A percentile compares a stretch with the other conserved stretches of the same genome.
These are phyloP conservation scores for Parastagonospora avenae DNA, from an alignment of 2,329 filamentous ascomycete genomes.

Conservation along the genomic window DNA sequence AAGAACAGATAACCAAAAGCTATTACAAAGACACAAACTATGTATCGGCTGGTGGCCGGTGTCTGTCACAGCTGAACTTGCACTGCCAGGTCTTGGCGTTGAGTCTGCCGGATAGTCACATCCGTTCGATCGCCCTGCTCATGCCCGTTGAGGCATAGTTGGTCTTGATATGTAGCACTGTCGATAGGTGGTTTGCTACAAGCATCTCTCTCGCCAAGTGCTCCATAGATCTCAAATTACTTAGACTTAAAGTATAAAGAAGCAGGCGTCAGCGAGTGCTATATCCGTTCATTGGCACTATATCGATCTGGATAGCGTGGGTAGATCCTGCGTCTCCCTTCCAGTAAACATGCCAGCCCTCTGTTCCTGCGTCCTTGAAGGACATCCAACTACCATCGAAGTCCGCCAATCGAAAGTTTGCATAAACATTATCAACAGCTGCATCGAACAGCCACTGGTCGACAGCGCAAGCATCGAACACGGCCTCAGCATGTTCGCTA, in stretches of 20 bases:
- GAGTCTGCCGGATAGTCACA: neutral
- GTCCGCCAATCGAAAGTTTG: conserved; percentile 13
- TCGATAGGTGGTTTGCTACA: too few relatives aligned
- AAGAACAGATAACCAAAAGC: neutral
- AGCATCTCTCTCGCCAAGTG: too few relatives aligned
- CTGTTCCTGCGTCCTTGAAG: conserved; percentile 19
- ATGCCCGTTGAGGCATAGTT: too few relatives aligned
- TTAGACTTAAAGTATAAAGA: too few relatives aligned
- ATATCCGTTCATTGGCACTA: conserved; percentile 1
- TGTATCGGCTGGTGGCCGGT: too few relatives aligned
- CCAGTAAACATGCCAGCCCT: conserved; percentile 31
- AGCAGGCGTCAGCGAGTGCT: too few relatives aligned
- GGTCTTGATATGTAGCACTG: too few relatives aligned
- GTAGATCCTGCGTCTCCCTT: conserved; percentile 10
- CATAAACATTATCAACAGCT: neutral
- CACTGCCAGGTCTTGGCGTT: neutral
- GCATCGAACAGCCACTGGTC: conserved; percentile 15
- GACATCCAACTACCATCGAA: conserved; percentile 20
- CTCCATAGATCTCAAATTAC: too few relatives aligned
- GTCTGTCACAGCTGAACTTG: neutral
- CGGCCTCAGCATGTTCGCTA: conserved; percentile 3
- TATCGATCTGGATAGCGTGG: conserved; percentile 12
- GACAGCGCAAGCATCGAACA: conserved; percentile 12
- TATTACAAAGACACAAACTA: neutral
- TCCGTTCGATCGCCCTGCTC: neutral